Evolutionary conservation across 1,139 yeast genomes (phyloP), one percentile per base, ranked within the genome.

Genomic region (Entelexis paramagnoliae): DNA sequence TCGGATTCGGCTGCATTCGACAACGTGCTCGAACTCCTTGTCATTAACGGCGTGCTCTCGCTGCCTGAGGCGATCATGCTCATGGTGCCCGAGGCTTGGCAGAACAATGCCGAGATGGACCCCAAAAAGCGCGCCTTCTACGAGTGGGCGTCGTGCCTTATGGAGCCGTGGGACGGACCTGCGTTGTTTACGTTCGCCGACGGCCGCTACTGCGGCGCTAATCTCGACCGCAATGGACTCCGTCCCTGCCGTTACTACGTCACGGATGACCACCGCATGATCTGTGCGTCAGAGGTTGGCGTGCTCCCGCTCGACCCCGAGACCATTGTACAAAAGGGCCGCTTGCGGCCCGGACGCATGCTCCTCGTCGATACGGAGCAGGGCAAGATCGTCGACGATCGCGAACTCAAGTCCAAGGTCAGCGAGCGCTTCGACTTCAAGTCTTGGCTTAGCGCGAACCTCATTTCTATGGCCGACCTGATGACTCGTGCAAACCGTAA

Each of bases 91-190:
- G 98, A 91, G 70, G 97, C 97, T 3, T 89, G 96, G 94, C 96
- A 89, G 68, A 84, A 85, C 66, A 91, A 88, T 69, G 71, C 73
- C 54, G 69, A 76, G 59, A 88, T 89, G 81, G 96, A 89, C 67
- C 87, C 95, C 51, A 82, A 83, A 66, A 85, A 88, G 72, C 81
- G 78, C 64, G 96, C 97, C 0, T 91, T 93, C 69, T 91, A 89
- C 71, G 97, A 91, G 70, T 91, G 98, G 98, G 97, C 97, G 48
- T 96, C 98, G 17, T 88, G 96, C 72, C 73, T 89, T 61, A 91
- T 91, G 96, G 98, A 91, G 72, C 97, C 98, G 20, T 91, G 98
- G 98, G 98, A 91, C 72, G 98, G 98, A 60, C 98, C 98, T 35
- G 97, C 97, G 40, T 75, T 91, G 62, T 86, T 91, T 73, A 88